Evolutionary conservation across 108 stramenopile genomes (phyloP), one percentile per base, ranked within the genome.

Genomic region (Chaetoceros muelleri): DNA sequence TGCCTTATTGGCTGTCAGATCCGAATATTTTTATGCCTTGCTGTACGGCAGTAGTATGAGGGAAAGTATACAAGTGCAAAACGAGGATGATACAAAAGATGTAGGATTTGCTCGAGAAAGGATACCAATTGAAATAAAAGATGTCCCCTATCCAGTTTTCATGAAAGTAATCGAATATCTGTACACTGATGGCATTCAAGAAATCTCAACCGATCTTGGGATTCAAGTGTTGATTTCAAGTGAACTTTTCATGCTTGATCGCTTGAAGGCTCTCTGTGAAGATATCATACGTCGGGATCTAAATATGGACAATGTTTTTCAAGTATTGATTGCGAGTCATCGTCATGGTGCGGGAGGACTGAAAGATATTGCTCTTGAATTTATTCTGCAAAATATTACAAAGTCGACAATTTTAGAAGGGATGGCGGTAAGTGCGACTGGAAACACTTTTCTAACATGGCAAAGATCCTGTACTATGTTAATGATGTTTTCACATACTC

Each of bases 11-110:
- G 84, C 87, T 0, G 72, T 85, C 24, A 86, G 97, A 25, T 94
- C 90, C 49, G 83, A 93, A 58, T 95, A 93, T 64, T 98, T 98
- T 70, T 71, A 80, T 30, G 93, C 78, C 26, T 80, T 98, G 89
- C 70, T 95, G 3, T 87, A 83, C 62, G 84, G 87, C 44, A 87
- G 93, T 24, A 81, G 85, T 21, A 93, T 95, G 94, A 70, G 76
- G 31, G 90, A 92, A 70, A 75, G 76, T 70, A 58, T 22, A 46
- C 58, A n/a, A 31, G n/a, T n/a, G n/a, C n/a, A n/a, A n/a, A n/a
- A n/a, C n/a, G n/a, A n/a, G n/a, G 48, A 28, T 53, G 31, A 16
- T n/a, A 13, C 24, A 17, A 30, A 62, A 31, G 55, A 57, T 10
- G 60, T 27, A 22, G 46, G 23, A 24, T 28, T 27, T 18, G n/a